Base-by-base conservation (phyloP, 805 yeast species). In the Saccharomycopsis sp. region DNA sequence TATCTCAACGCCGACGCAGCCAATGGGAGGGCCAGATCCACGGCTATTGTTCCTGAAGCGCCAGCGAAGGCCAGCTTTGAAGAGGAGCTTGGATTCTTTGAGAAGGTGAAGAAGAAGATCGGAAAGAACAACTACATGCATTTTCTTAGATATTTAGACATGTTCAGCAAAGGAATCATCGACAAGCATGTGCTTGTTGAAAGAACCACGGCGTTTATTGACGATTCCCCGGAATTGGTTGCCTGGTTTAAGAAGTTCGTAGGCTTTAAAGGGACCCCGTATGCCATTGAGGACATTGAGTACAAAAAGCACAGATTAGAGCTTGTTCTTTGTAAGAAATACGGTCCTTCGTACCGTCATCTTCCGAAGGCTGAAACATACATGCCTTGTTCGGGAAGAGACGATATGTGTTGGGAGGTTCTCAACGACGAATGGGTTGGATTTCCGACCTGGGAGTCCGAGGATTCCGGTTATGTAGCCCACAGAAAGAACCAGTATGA, bases 361-460 rank as follows among this genome's bases (percentile, higher is more conserved):
- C 77, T 88, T 56, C 96, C 96, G 35, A 87, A 87, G 65, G 81
- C 90, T 0, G 93, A 88, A 69, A 85, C 89, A 0, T 83, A 79
- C 68, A 86, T 86, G 89, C 93, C 94, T 15, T 87, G 94, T 66
- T 84, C 90, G 17, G 96, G 96, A 12, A 79, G 96, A 62, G 96
- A 88, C 70, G 94, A 88, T 66, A 83, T 88, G 84, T 88, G 96
- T 69, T 87, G 93, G 93, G 94, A 88, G 68, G 92, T 88, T n/a
- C 76, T 88, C 64, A 88, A 88, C 70, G 96, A 88, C 69, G 94
- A 87, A 69, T 94, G 98, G 97, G 98, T 94, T 41, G 97, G 97
- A 3, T 98, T 94, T 72, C 99, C 99, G 22, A 96, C 97, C n/a
- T 94, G 99, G 99, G 99, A 98, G 2, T 93, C 98, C 0, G 99